Evolutionary conservation across 352 stramenopile species (phyloP), one percentile per base, ranked within the genome.

Genomic region (Peronosclerospora sorghi): DNA sequence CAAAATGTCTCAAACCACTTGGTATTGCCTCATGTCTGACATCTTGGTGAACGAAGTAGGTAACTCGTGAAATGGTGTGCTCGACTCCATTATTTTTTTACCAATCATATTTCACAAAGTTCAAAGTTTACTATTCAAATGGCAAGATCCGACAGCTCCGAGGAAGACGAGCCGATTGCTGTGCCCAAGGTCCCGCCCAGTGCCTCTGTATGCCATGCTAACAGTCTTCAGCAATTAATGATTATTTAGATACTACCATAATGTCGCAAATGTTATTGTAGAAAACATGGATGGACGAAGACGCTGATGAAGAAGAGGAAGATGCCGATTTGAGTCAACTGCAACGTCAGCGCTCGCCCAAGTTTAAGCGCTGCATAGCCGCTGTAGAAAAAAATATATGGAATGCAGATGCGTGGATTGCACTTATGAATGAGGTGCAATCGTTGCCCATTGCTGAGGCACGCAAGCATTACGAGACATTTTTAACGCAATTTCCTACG

Each of bases 131-230:
- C 12, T 8, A 20, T 21, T 34, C 12, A 10, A 42, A 66, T 66
- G 58, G 55, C 50, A 51, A 55, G 59, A 61, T 65, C 43, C 32
- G 79, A 91, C 56, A 91, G 79, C 57, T 89, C 79, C 14, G 79
- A 91, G 42, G 79, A 91, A 54, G 76, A 89, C 62, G 79, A 91
- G 71, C 79, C 72, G 40, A 87, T 91, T 26, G 54, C 49, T 32
- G 32, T 57, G 32, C 45, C 59, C 20, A 32, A 32, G 37, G 19
- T 32, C 8, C 29, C 27, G 20, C 45, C 41, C 0, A 32, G 32
- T 13, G 17, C 58, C 5, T 42, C 41, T 18, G 56, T 65, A 59
- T 13, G 32, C n/a, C 4, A 1, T 10, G 12, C 24, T 21, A 6
- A 13, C 10, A 12, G 35, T 38, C 27, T 26, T 0, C 34, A 34